Evolutionary conservation across 768 basidiomycete species (phyloP), one percentile per base, ranked within the genome.

Genomic region (Lactarius indigo): DNA sequence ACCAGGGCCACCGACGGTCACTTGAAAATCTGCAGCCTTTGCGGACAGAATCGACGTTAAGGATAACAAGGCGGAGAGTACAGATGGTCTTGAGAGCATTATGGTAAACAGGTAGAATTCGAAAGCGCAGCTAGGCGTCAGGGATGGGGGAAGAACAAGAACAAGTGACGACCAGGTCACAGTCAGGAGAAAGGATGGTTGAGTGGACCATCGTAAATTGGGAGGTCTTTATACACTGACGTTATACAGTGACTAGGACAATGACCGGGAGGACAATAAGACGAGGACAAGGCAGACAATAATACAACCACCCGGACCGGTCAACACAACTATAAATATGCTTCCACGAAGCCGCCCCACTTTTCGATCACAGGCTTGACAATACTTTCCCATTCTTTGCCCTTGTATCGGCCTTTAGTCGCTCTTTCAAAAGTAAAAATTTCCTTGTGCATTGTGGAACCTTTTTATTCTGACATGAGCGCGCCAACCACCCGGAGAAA

Each of bases 321-420:
- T 18, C 10, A 44, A 54, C 31, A 41, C 13, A 9, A 6, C 63
- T 47, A 75, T 15, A 76, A 58, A 68, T 76, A 79, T 0, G 69
- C 72, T 61, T 75, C 74, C n/a, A 84, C 79, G 66, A 90, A 94
- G 31, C 67, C 78, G 2, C 88, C 92, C 92, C 92, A 94, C 59
- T 85, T 85, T 73, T 90, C 85, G 59, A 94, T 84, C 6, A 92
- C 85, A 50, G 89, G 89, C 69, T 84, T 85, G 44, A 94, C 89
- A 35, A 93, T 80, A 15, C 75, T 67, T 61, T 91, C 88, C 88
- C 89, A 93, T 75, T 93, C 92, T 68, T 79, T 84, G 8, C 85
- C 87, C 66, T 83, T 80, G 71, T 86, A 83, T 37, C 64, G 74
- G 0, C 89, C 90, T 10, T 73, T 75, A 44, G 74, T 77, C 59